A percentile compares a stretch with the other conserved stretches of the same genome.
Conservation (phyloP, 371 early-diverging fungal species). For the Syncephalastrum monosporum region DNA sequence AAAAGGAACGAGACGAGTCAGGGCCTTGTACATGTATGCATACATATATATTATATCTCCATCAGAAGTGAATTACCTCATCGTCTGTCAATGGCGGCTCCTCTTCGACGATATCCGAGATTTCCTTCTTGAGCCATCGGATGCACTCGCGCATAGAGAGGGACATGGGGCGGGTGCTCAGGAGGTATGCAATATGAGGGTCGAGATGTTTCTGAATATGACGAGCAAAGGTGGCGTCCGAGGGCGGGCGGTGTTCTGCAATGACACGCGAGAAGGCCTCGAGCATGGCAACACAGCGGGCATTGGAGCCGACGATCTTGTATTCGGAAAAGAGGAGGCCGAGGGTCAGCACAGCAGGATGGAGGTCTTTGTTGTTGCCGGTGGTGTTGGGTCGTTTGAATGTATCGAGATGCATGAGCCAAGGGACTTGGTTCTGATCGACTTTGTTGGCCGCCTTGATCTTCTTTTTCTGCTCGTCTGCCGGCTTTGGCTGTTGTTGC, state of each 20-base stretch:
- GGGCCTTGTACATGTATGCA: not conserved
- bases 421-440: conserved; percentile 58
- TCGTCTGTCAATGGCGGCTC: conserved; percentile 75
- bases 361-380: conserved; percentile 63
- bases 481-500: conserved; percentile 10
- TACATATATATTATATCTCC: no score
- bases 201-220: conserved; percentile 82
- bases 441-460: conserved; percentile 25
- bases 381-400: conserved; percentile 56
- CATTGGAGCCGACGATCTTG: conserved; percentile 90
- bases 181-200: conserved; percentile 88
- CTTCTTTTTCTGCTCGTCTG: conserved; percentile 40
- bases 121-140: conserved; percentile 87
- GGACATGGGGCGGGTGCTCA: conserved; percentile 81
- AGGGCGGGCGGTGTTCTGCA: conserved; percentile 87
- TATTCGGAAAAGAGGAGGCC: conserved; percentile 86
- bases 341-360: conserved; percentile 84
- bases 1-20: not conserved
- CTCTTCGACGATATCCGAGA: conserved; percentile 59
- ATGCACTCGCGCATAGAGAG: conserved; percentile 95
- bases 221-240: conserved; percentile 78
- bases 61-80: conserved; percentile 55
- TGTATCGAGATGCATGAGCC: conserved; percentile 68
- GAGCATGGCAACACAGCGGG: conserved; percentile 85
- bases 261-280: conserved; percentile 86